phyloP scores from a whole-genome alignment of 805 yeast species.

The Spathaspora girioi region DNA sequence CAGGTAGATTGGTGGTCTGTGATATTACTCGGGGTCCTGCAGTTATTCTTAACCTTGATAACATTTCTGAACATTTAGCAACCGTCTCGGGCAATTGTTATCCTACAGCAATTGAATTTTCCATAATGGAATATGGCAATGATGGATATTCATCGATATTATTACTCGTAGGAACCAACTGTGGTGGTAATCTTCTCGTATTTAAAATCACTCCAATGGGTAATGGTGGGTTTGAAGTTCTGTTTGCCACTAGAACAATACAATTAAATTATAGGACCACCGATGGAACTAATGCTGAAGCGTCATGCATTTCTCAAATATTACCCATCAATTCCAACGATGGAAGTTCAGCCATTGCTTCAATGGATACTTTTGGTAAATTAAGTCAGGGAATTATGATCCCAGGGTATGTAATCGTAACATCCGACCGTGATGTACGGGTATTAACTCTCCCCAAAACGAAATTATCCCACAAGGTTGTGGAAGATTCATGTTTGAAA shows the following conservation, averaged over 20 bases:
- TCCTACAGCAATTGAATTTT: slow-evolving; percentile 66
- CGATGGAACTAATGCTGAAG: slow-evolving; percentile 42
- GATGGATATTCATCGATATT: slow-evolving; percentile 72
- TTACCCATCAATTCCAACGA: slow-evolving; percentile 54
- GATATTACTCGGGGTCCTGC: slow-evolving; percentile 78
- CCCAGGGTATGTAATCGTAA: slow-evolving; percentile 59
- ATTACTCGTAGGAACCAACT: slow-evolving; percentile 70
- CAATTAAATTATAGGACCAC: slow-evolving; percentile 30
- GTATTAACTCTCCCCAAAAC: slow-evolving; percentile 57
- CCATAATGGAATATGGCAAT: slow-evolving; percentile 63
- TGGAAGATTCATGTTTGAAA: slow-evolving; percentile 44
- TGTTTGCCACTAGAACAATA: slow-evolving; percentile 41
- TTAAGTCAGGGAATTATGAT: slow-evolving; percentile 58
- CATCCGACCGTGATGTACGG: slow-evolving; percentile 59
- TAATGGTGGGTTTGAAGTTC: slow-evolving; percentile 57
- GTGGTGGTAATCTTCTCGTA: slow-evolving; percentile 62
- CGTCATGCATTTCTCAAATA: slow-evolving; percentile 50
- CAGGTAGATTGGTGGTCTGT: slow-evolving; percentile 71
- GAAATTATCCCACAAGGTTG: slow-evolving; percentile 61
- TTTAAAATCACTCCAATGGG: slow-evolving; percentile 64
- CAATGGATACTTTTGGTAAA: slow-evolving; percentile 50
- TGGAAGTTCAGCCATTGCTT: slow-evolving; percentile 68
- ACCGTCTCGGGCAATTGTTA: slow-evolving; percentile 27
- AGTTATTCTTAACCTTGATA: slow-evolving; percentile 44
- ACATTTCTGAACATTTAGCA: slow-evolving; percentile 24